Conservation (phyloP, 257 asterid genomes). For the Asclepias syriaca region DNA sequence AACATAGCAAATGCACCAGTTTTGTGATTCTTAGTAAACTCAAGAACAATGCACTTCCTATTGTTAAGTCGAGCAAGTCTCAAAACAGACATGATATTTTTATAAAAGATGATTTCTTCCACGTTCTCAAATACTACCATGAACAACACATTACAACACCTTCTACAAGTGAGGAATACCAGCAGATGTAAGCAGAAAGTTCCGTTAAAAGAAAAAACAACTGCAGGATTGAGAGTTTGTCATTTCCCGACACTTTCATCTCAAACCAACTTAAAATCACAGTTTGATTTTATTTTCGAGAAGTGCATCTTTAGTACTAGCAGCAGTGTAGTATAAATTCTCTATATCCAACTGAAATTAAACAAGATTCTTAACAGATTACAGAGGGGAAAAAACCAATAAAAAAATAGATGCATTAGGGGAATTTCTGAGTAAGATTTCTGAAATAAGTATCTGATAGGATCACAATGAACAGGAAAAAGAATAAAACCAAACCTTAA, state of each 20-base stretch:
- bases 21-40: no score
- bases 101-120: background rate
- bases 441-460: background rate
- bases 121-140: background rate
- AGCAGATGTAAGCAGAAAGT: no score
- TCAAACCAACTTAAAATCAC: background rate
- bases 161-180: no score
- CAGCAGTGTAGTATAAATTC: background rate
- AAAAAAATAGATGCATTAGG: no score
- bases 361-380: background rate
- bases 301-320: background rate
- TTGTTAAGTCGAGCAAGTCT: no score
- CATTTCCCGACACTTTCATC: background rate
- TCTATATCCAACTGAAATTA: background rate
- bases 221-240: no score
- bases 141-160: no score
- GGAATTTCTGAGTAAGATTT: background rate
- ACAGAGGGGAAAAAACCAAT: background rate
- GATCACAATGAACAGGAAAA: background rate
- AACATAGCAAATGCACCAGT: slow-evolving; percentile 2
- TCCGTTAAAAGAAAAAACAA: no score
- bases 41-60: no score
- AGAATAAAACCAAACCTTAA: background rate
- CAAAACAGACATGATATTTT: background rate
- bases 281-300: background rate